Evolutionary conservation across 768 basidiomycete genomes (phyloP).

Genomic region (Fomitopsis serialis): DNA sequence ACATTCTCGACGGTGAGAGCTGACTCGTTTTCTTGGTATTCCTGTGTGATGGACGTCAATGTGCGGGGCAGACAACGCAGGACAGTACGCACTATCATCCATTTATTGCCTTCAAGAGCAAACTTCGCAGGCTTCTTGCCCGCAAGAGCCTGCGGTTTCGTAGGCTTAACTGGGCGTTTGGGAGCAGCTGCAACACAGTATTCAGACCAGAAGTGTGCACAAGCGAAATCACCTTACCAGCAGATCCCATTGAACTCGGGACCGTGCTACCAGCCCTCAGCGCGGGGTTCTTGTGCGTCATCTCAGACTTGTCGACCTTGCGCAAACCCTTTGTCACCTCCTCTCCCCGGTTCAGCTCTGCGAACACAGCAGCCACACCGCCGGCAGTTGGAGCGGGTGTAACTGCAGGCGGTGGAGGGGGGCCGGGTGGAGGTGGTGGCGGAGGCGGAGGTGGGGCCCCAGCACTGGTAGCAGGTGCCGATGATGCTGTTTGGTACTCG

Average conservation of each 20-base stretch:
- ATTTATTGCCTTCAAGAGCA: constrained; percentile 87
- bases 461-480: constrained; percentile 27
- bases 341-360: constrained; percentile 84
- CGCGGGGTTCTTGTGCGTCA: constrained; percentile 98
- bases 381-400: constrained; percentile 33
- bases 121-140: constrained; percentile 93
- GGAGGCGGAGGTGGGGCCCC: constrained; percentile 29
- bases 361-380: constrained; percentile 79
- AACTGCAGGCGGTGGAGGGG: constrained; percentile 26
- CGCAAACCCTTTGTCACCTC: constrained; percentile 86
- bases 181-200: constrained; percentile 9
- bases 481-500: constrained; percentile 40
- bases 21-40: constrained; percentile 84
- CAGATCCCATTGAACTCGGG: constrained; percentile 30
- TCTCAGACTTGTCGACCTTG: constrained; percentile 93
- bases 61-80: neutral
- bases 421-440: constrained; percentile 10
- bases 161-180: constrained; percentile 74
- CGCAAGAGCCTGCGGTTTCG: constrained; percentile 76
- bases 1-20: constrained; percentile 68
- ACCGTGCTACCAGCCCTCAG: constrained; percentile 54
- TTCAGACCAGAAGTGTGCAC: too few species aligned
- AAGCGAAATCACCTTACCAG: constrained; percentile 4
- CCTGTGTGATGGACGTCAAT: constrained; percentile 42
- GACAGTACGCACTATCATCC: constrained; percentile 67